Evolutionary conservation across 805 yeast species (phyloP), one percentile per base, ranked within the genome.

Genomic region (fission yeast (Schizosaccharomyces pombe)): DNA sequence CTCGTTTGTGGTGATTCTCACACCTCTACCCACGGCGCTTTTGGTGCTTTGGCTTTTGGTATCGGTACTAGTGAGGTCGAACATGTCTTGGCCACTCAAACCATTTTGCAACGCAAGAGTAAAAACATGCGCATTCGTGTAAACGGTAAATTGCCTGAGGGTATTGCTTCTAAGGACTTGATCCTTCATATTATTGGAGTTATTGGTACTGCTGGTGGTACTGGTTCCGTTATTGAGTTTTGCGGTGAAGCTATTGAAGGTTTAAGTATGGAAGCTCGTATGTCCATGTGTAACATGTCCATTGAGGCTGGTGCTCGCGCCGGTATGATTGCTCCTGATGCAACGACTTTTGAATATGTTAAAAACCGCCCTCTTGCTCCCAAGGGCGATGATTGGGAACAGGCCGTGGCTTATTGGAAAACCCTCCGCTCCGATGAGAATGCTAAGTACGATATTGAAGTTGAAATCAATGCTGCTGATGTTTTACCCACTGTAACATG

Each of bases 281-380:
- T 91, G 98, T 86, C 97, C 55, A 91, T 91, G 73, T 91, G 98
- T 76, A 91, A 91, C 68, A 91, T 91, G 98, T 80, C 97, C 51
- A 89, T 91, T 64, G 98, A 91, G 72, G 98, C 82, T 57, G 98
- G 98, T 71, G 98, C 98, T 16, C 81, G 98, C 72, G 97, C 98
- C 29, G 98, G 98, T 70, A 85, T 91, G 96, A 89, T 91, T 66
- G 83, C 81, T 60, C 98, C 98, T 8, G 98, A 91, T 66, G 82
- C 86, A 59, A 79, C 67, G 55, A 89, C 97, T 30, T 84, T 82
- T 63, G 80, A 81, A 57, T 91, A 91, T 70, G 74, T 91, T 62
- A 80, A 87, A 71, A 94, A 93, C 58, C 78, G 95, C 65, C 96
- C 97, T 47, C 75, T 91, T 61, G 89, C 95, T 59, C 98, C 98